Percentiles rank a stretch among this genome's conserved stretches.
These are phyloP conservation scores for Tolypocladium cylindrosporum DNA, from an alignment of 2,329 filamentous ascomycete genomes.

Conservation along the genomic window DNA sequence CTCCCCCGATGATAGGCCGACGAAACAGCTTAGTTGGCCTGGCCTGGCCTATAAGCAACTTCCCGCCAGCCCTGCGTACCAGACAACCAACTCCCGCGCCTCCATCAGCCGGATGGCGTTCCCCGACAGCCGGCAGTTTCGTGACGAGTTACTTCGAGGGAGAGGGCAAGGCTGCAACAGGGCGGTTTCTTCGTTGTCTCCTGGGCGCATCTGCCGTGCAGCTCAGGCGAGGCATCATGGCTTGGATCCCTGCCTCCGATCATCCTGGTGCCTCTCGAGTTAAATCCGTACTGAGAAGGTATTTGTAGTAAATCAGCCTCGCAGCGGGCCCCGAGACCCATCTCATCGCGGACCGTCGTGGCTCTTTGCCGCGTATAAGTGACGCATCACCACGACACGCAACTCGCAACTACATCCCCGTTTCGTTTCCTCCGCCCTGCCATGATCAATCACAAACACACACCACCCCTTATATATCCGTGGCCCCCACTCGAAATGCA, in stretches of 20 bases:
- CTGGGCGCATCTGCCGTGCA: background rate
- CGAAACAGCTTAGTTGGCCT: background rate
- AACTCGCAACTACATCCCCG: background rate
- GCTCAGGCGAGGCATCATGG: background rate
- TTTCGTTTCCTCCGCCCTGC: background rate
- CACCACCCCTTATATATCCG: no score
- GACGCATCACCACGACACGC: background rate
- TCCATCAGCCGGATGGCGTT: background rate
- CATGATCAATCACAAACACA: no score
- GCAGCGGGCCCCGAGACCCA: background rate
- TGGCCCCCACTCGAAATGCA: background rate
- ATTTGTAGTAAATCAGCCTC: background rate
- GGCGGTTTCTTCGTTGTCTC: background rate
- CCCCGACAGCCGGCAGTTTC: background rate
- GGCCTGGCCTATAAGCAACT: background rate
- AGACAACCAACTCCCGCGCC: no score
- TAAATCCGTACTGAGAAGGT: no score
- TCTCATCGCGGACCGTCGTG: background rate
- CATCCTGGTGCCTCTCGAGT: background rate
- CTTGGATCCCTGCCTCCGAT: background rate
- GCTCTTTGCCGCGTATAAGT: background rate
- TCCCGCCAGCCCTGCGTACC: no score
- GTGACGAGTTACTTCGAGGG: no score
- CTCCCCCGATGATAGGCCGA: background rate
- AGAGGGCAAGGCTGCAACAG: no score